Percentiles rank a stretch among this genome's conserved stretches.
Evolutionary conservation across 1,284 basidiomycete genomes (phyloP).

Genomic region (Leccinum angustisporum): DNA sequence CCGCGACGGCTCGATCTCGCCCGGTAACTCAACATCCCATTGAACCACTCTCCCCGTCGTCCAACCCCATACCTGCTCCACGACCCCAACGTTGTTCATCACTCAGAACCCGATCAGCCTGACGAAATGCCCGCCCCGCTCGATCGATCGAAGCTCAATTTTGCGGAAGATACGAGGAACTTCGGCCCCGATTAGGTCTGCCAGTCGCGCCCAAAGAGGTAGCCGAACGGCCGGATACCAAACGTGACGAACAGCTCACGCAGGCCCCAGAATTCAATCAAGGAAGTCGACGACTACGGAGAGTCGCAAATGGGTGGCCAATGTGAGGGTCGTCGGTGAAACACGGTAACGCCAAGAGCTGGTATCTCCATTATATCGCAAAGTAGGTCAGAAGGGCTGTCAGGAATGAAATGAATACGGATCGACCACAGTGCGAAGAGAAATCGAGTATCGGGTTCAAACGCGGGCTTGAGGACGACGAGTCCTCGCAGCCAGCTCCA

Average conservation of each 20-base stretch:
- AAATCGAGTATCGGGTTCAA: conserved; percentile 17
- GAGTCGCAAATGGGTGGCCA: conserved; percentile 45
- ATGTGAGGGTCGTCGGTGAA: conserved; percentile 32
- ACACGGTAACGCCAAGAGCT: conserved; percentile 39
- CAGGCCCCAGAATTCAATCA: conserved; percentile 46
- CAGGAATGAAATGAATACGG: conserved; percentile 40
- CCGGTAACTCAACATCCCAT: conserved; percentile 10
- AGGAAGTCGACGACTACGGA: conserved; percentile 41
- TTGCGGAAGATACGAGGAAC: conserved; percentile 58
- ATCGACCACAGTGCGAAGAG: conserved; percentile 25
- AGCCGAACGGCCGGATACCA: conserved; percentile 31
- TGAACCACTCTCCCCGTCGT: conserved; percentile 35
- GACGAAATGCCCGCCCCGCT: conserved; percentile 47
- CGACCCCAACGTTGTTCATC: conserved; percentile 50
- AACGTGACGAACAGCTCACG: conserved; percentile 18
- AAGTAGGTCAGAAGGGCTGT: conserved; percentile 28
- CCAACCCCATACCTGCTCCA: conserved; percentile 48
- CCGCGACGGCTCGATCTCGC: conserved; percentile 14
- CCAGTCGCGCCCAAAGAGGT: conserved; percentile 44
- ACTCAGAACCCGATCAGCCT: conserved; percentile 30
- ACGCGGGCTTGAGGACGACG: conserved; percentile 14
- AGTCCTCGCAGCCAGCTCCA: conserved; percentile 31
- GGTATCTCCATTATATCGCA: conserved; percentile 43
- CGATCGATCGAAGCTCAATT: conserved; percentile 55
- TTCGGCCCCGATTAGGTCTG: conserved; percentile 46